A percentile compares a stretch with the other conserved stretches of the same genome.
Evolutionary conservation across 2,329 filamentous ascomycete genomes (phyloP).

Genomic region (Exophiala dermatitidis): DNA sequence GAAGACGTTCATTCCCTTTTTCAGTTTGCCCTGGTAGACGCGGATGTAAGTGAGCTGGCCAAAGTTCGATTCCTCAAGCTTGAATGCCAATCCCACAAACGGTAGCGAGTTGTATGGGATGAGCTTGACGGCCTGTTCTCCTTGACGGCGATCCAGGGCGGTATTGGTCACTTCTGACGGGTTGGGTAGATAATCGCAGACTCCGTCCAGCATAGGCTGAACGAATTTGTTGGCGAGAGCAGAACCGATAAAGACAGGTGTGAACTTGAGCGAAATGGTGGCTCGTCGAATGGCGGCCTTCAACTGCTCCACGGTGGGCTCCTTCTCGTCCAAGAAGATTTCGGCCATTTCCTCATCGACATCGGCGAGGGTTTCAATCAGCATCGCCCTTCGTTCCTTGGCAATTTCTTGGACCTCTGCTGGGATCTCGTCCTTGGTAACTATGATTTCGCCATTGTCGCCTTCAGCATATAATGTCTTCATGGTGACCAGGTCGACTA

Average conservation of each 20-base stretch:
- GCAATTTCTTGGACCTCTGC: constrained; percentile 68
- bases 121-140: constrained; percentile 74
- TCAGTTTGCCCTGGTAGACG: constrained; percentile 88
- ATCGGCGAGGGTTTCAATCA: constrained; percentile 93
- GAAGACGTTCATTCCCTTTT: constrained; percentile 82
- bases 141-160: constrained; percentile 73
- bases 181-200: constrained; percentile 92
- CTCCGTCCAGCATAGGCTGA: constrained; percentile 92
- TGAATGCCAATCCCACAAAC: constrained; percentile 94
- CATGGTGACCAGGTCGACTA: constrained; percentile 89
- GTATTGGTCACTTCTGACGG: constrained; percentile 82
- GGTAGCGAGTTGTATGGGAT: constrained; percentile 89
- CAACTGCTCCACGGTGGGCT: constrained; percentile 73
- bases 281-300: constrained; percentile 85
- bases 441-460: constrained; percentile 64
- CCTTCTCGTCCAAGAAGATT: constrained; percentile 80
- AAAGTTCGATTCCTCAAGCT: constrained; percentile 97
- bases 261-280: constrained; percentile 84
- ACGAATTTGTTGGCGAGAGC: constrained; percentile 90
- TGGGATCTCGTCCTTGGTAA: constrained; percentile 72
- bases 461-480: constrained; percentile 91
- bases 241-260: constrained; percentile 92
- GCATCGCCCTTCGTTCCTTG: constrained; percentile 70
- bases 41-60: constrained; percentile 97
- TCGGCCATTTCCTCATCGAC: constrained; percentile 98